Conservation (phyloP, 1,139 yeast genomes). For the Williopsis jadinii region DNA sequence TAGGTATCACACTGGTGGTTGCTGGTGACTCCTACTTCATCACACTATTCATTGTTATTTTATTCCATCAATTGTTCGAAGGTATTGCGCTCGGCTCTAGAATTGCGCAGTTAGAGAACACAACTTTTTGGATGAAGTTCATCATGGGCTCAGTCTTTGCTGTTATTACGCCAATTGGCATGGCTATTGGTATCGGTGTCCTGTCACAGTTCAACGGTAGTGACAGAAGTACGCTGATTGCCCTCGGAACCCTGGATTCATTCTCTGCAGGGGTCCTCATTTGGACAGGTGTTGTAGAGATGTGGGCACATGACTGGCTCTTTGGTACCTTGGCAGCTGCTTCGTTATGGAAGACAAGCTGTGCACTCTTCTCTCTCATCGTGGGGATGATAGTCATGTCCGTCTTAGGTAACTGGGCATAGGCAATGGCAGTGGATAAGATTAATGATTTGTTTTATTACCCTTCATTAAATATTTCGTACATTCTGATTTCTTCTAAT, state of each 20-base stretch:
- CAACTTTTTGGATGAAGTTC: conserved; percentile 19
- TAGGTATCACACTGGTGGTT: conserved; percentile 59
- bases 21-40: conserved; percentile 54
- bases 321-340: conserved; percentile 25
- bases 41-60: conserved; percentile 63
- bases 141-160: conserved; percentile 52
- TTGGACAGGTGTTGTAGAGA: conserved; percentile 77
- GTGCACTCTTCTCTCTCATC: conserved; percentile 30
- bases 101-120: conserved; percentile 40
- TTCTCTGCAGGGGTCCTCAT: conserved; percentile 73
- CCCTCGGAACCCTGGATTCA: conserved; percentile 69
- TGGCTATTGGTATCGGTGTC: conserved; percentile 77
- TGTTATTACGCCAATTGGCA: conserved; percentile 67
- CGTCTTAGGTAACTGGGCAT: conserved; percentile 75
- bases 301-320: conserved; percentile 76
- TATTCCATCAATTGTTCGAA: conserved; percentile 82
- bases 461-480: neutral
- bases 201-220: conserved; percentile 54
- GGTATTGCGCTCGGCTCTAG: conserved; percentile 83
- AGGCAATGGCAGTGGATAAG: conserved; percentile 2
- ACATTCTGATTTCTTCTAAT: neutral
- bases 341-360: conserved; percentile 38
- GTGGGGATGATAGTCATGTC: conserved; percentile 70
- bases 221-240: conserved; percentile 53
- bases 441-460: neutral